phyloP scores from a whole-genome alignment of 169 alveolate genomes.

The Plasmodium fragile region DNA sequence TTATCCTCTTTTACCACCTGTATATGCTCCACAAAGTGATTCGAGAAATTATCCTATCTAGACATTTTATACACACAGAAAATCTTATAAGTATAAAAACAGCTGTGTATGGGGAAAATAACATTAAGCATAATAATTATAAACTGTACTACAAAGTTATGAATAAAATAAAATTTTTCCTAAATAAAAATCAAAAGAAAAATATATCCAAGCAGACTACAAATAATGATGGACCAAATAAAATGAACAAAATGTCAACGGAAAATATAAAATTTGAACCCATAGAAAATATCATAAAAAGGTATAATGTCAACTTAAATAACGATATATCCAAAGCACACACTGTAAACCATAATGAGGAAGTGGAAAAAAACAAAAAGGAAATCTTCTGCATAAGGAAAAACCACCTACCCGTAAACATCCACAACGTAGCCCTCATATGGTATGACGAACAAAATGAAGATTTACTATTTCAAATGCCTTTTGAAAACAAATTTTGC shows the following conservation, averaged over 20 bases:
- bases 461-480: constrained; percentile 66
- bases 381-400: constrained; percentile 20
- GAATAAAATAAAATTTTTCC: constrained; percentile 51
- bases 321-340: neutral
- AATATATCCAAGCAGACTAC: neutral
- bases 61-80: constrained; percentile 7
- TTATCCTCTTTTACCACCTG: constrained; percentile 34
- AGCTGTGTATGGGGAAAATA: constrained; percentile 4
- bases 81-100: constrained; percentile 19
- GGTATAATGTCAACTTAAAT: constrained; percentile 54
- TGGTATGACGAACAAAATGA: constrained; percentile 77
- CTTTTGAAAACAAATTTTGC: constrained; percentile 62
- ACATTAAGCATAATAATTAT: constrained; percentile 44
- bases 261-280: constrained; percentile 53
- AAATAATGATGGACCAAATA: neutral
- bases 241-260: constrained; percentile 6
- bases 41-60: constrained; percentile 47
- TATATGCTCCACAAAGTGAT: constrained; percentile 51
- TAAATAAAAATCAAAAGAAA: constrained; percentile 42
- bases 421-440: constrained; percentile 47
- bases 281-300: constrained; percentile 67
- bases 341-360: neutral
- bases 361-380: constrained; percentile 28
- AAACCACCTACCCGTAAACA: constrained; percentile 39
- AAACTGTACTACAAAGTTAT: constrained; percentile 57